Conservation (phyloP, 768 basidiomycete genomes). For the Tricholoma furcatifolium region DNA sequence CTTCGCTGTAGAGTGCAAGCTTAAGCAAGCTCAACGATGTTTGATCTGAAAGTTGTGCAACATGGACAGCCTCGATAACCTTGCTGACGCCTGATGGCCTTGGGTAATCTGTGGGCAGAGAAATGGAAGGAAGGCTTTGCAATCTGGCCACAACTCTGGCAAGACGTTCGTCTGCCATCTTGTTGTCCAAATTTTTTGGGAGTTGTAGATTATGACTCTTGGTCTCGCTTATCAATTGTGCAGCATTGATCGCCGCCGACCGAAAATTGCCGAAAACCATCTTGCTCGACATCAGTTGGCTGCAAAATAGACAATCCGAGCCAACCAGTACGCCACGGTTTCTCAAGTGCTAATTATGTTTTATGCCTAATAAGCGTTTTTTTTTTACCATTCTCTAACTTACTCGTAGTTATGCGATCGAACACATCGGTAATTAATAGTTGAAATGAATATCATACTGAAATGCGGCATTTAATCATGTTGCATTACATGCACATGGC, state of each 20-base stretch:
- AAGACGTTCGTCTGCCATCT: conserved; percentile 47
- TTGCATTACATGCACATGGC: conserved; percentile 2
- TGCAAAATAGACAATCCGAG: no score
- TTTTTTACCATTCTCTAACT: no score
- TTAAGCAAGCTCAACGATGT: conserved; percentile 79
- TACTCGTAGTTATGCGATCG: no score
- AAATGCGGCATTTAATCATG: conserved; percentile 1
- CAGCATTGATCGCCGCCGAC: neutral
- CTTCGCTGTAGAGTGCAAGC: conserved; percentile 72
- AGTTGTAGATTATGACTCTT: neutral
- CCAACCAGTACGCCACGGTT: no score
- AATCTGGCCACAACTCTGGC: conserved; percentile 62
- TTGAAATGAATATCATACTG: no score
- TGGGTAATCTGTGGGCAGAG: conserved; percentile 95
- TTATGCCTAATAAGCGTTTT: no score
- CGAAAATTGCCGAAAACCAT: neutral
- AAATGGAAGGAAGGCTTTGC: conserved; percentile 83
- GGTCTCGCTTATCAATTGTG: neutral
- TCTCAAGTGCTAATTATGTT: no score
- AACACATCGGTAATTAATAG: no score
- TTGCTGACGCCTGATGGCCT: conserved; percentile 70
- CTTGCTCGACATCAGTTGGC: neutral
- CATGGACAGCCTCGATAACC: conserved; percentile 82
- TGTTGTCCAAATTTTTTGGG: neutral
- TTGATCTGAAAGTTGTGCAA: conserved; percentile 68